Evolutionary conservation across 352 stramenopile genomes (phyloP), one percentile per base, ranked within the genome.

Genomic region (Phytophthora multivora): DNA sequence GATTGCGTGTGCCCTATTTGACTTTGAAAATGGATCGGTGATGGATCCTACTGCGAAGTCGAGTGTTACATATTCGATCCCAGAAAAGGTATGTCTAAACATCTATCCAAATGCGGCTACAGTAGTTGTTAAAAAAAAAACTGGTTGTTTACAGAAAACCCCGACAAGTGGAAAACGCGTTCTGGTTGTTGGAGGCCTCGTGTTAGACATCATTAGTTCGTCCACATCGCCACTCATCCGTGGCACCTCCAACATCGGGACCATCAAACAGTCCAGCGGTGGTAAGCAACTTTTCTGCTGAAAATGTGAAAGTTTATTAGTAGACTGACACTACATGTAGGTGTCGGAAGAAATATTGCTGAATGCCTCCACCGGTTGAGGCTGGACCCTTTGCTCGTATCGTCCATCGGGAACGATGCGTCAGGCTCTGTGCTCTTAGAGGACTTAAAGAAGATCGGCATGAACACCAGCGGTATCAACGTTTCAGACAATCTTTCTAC

Each of bases 301-400:
- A 23, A 23, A 23, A 23, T 4, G 21, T 23, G 21, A 23, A 23
- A 23, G 2, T 23, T 23, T 23, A n/a, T n/a, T n/a, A n/a, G n/a
- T n/a, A n/a, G n/a, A n/a, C n/a, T n/a, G n/a, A n/a, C n/a, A n/a
- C n/a, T n/a, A n/a, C n/a, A n/a, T n/a, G n/a, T n/a, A n/a, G 21
- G 92, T 51, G 92, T 98, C n/a, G 92, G 86, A n/a, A 77, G 90
- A 4, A 98, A 98, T 71, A 95, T 98, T 46, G 89, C 90, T 33
- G 90, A 98, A 63, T 94, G 80, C 46, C 67, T 97, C 12, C 77
- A 90, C 39, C 82, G 89, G 9, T 76, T 97, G 0, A 71, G 71
- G 0, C 28, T 80, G 15, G 60, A 83, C 36, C 85, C 84, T 47
- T 47, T 94, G 35, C 79, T 97, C 16, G 71, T 97, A 16, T 97